Conservation (phyloP, 495 filamentous ascomycete genomes). For the Polyplosphaeria fusca region DNA sequence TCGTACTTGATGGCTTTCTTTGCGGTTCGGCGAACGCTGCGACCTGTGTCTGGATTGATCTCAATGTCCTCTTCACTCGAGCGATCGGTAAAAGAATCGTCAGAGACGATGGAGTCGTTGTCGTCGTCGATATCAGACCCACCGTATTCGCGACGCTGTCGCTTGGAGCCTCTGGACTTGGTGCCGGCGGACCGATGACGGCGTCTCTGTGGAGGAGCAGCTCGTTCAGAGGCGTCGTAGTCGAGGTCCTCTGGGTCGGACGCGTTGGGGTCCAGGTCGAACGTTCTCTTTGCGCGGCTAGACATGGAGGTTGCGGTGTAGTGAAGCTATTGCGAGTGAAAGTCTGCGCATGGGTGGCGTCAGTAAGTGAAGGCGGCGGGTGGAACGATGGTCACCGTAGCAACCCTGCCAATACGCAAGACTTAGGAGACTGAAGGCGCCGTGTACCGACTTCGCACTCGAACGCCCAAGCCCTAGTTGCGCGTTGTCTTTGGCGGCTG, state of each 20-base stretch:
- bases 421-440: too few relatives aligned
- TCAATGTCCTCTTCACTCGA: conserved; percentile 64
- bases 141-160: conserved; percentile 47
- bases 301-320: conserved; percentile 42
- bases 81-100: conserved; percentile 60
- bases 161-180: conserved; percentile 48
- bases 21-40: conserved; percentile 63
- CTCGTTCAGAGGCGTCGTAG: conserved; percentile 51
- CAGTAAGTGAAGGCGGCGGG: too few relatives aligned
- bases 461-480: too few relatives aligned
- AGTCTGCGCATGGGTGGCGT: too few relatives aligned
- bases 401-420: too few relatives aligned
- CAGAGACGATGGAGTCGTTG: conserved; percentile 53
- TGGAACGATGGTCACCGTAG: too few relatives aligned
- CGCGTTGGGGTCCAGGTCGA: conserved; percentile 75
- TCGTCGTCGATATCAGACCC: conserved; percentile 68
- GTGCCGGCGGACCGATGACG: conserved; percentile 30
- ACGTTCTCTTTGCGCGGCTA: conserved; percentile 61
- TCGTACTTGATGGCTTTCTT: conserved; percentile 48
- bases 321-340: too few relatives aligned
- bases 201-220: conserved; percentile 18
- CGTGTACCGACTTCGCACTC: too few relatives aligned
- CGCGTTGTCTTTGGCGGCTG: too few relatives aligned
- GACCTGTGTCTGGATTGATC: conserved; percentile 64
- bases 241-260: conserved; percentile 83